Percentiles rank a stretch among this genome's conserved stretches.
Evolutionary conservation across 805 yeast species (phyloP).

Genomic region (Metschnikowia vanudenii): DNA sequence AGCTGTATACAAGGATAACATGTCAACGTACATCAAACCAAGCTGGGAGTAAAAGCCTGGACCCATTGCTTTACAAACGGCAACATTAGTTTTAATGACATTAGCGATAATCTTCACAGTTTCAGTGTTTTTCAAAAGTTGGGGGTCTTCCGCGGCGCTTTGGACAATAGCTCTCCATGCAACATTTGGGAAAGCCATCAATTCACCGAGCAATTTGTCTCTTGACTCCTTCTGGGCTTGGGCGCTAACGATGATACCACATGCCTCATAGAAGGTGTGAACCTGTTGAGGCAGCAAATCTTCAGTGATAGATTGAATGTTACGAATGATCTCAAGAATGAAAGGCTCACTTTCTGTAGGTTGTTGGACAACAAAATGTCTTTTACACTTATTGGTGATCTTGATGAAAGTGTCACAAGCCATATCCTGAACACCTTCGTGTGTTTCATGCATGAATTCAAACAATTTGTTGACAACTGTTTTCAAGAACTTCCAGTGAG

Average conservation of each 20-base stretch:
- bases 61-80: constrained; percentile 93
- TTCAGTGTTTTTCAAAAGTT: constrained; percentile 71
- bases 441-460: constrained; percentile 99
- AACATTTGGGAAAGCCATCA: constrained; percentile 89
- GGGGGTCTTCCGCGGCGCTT: constrained; percentile 82
- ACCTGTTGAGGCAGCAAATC: constrained; percentile 97
- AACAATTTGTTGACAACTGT: constrained; percentile 94
- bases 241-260: constrained; percentile 90
- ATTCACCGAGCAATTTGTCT: constrained; percentile 67
- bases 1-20: constrained; percentile 86
- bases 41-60: constrained; percentile 88
- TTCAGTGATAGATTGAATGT: constrained; percentile 80
- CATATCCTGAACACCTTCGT: constrained; percentile 99
- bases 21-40: constrained; percentile 80
- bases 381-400: constrained; percentile 91
- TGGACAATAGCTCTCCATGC: constrained; percentile 92
- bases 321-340: constrained; percentile 81
- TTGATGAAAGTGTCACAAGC: constrained; percentile 99
- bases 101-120: constrained; percentile 91
- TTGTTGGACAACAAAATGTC: constrained; percentile 89
- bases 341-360: constrained; percentile 85
- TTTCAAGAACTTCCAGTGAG: constrained; percentile 96
- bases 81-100: constrained; percentile 90
- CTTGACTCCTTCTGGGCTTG: constrained; percentile 69
- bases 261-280: constrained; percentile 96